Percentiles rank a stretch among this genome's conserved stretches.
phyloP scores from a whole-genome alignment of 129 eudicot genomes.

The Mikania micrantha region DNA sequence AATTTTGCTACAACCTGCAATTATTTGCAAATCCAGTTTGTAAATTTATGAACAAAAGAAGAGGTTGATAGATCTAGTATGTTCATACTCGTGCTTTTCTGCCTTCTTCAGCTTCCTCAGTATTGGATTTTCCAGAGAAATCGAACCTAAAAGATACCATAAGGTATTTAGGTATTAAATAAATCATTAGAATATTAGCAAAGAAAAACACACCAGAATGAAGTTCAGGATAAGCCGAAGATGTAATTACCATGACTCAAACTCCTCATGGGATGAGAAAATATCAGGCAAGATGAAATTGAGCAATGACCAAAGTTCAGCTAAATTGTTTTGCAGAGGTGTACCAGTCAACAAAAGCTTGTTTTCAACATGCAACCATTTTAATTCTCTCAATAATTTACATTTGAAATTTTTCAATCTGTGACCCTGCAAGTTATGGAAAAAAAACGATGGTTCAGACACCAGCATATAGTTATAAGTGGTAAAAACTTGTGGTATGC shows the following conservation, averaged over 20 bases:
- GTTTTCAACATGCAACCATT: conserved; percentile 61
- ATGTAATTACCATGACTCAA: conserved; percentile 74
- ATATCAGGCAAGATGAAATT: conserved; percentile 96
- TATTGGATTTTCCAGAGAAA: conserved; percentile 73
- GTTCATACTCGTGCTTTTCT: conserved; percentile 57
- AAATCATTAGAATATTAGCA: background rate
- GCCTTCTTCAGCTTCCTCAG: conserved; percentile 81
- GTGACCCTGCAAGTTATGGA: conserved; percentile 60
- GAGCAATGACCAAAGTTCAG: conserved; percentile 96
- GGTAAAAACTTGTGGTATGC: background rate
- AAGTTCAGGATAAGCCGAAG: background rate
- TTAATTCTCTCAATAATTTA: conserved; percentile 71
- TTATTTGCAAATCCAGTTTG: background rate
- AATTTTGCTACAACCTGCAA: conserved; percentile 89
- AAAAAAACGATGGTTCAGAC: background rate
- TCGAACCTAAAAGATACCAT: conserved; percentile 58
- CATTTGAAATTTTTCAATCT: conserved; percentile 84
- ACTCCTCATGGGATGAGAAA: conserved; percentile 87
- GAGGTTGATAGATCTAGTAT: background rate
- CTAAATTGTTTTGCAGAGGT: conserved; percentile 92
- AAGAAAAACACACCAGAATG: background rate
- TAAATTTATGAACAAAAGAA: background rate
- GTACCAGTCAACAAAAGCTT: conserved; percentile 97
- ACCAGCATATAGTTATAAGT: background rate
- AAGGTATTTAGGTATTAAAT: background rate